Base-by-base conservation (phyloP, 2,329 filamentous ascomycete species). In the Penicillium rolfsii region DNA sequence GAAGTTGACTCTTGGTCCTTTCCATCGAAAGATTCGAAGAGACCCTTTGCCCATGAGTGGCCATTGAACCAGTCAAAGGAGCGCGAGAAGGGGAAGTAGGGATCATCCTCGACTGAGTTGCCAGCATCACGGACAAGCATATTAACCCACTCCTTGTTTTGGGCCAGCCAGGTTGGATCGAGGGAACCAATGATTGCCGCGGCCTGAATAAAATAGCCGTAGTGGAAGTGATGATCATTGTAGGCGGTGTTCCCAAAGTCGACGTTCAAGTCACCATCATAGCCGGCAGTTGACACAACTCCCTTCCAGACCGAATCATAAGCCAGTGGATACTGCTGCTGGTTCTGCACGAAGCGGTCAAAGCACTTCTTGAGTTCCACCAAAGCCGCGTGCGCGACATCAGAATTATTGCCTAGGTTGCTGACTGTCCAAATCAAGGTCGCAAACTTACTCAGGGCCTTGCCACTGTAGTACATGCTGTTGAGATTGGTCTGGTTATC, bases 1-100 rank as follows among this genome's bases (percentile, higher is more conserved):
- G 91, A 94, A 49, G 89, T 91, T 33, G 91, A 95, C 75, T 98
- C 95, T 78, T 83, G 77, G 43, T 84, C 82, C 61, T 83, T 84
- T 7, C 82, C 83, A 56, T 85, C 83, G 5, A 78, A 81, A 19
- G 82, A 84, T 46, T 81, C 80, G 63, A 81, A 83, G 1, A 85
- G 73, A 1, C 79, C 81, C 70, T 83, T 92, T 2, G 94, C 94
- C 92, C 94, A 97, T 60, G 89, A 93, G 81, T 98, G 95, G 1
- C 94, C 95, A 71, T 96, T 88, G 75, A 89, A 98, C 91, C 92
- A 97, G 77, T 98, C 95, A 72, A 97, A 98, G 59, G 83, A 86
- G 52, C 95, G 86, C 63, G 85, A 93, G 67, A 91, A 88, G 0
- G 94, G 93, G 76, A 96, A 98, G 68, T 87, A 87, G 30, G 83